Conservation (phyloP, 345 rosid species). For the Populus alba region DNA sequence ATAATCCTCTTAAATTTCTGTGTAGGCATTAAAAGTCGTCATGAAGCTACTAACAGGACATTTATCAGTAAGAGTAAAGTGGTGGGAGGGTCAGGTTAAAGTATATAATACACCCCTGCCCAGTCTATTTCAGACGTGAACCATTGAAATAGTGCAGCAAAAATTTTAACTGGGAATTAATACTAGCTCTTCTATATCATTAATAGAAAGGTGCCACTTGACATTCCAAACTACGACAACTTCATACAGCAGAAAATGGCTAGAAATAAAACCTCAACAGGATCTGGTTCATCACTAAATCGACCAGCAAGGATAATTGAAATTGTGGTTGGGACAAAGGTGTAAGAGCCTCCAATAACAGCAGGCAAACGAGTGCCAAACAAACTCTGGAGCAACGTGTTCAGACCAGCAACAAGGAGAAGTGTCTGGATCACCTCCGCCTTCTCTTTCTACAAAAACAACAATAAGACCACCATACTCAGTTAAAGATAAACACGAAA, state of each 20-base stretch:
- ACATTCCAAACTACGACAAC: slow-evolving; percentile 6
- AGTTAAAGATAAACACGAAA: background rate
- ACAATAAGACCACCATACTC: background rate
- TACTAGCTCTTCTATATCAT: background rate
- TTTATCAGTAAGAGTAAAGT: background rate
- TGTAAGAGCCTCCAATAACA: slow-evolving; percentile 86
- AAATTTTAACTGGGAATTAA: background rate
- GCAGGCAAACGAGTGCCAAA: slow-evolving; percentile 94
- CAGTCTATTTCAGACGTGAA: background rate
- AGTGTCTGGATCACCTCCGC: slow-evolving; percentile 89
- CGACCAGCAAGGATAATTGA: slow-evolving; percentile 90
- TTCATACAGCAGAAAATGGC: slow-evolving; percentile 1
- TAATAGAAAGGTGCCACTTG: background rate
- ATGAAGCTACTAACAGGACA: background rate
- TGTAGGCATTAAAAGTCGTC: slow-evolving; percentile 15
- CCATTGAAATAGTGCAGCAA: background rate
- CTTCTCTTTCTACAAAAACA: slow-evolving; percentile 74
- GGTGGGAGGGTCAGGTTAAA: background rate
- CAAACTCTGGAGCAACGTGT: slow-evolving; percentile 74
- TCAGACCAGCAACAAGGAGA: slow-evolving; percentile 93
- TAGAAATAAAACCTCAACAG: slow-evolving; percentile 56
- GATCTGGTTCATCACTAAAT: slow-evolving; percentile 56
- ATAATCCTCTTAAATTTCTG: slow-evolving; percentile 80
- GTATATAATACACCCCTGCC: background rate
- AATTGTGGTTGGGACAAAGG: slow-evolving; percentile 87